Conservation (phyloP, 768 basidiomycete genomes). For the Boletus reticuloceps region DNA sequence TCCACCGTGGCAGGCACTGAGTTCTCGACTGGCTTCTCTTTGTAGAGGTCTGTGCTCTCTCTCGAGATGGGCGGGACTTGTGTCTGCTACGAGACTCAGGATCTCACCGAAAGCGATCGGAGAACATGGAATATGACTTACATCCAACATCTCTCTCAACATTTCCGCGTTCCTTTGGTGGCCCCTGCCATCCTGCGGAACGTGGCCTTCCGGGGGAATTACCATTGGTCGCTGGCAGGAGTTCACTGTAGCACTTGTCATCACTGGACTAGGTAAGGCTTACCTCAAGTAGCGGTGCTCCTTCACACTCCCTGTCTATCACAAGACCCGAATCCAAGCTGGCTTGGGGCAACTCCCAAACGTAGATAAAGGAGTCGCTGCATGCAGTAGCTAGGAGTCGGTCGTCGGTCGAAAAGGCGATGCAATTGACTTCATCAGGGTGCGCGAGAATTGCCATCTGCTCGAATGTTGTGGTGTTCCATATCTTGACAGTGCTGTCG, state of each 20-base stretch:
- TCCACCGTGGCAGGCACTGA: conserved; percentile 1
- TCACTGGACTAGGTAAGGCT: conserved; percentile 6
- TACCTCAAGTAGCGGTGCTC: conserved; percentile 25
- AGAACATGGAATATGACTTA: conserved; percentile 6
- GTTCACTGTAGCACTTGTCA: conserved; percentile 1
- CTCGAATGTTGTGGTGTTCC: conserved; percentile 26
- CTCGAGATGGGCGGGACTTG: neutral
- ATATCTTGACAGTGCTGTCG: conserved; percentile 29
- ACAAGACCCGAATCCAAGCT: conserved; percentile 29
- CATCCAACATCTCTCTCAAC: conserved; percentile 16
- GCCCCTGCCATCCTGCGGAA: neutral
- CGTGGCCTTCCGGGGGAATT: neutral
- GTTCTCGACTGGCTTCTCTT: conserved; percentile 1
- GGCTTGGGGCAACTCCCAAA: conserved; percentile 31
- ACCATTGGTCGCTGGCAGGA: conserved; percentile 11
- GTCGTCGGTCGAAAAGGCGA: conserved; percentile 31
- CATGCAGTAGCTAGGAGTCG: conserved; percentile 32
- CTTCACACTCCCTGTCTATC: conserved; percentile 23
- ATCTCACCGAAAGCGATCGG: neutral
- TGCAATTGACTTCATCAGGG: conserved; percentile 27
- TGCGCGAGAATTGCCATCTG: conserved; percentile 22
- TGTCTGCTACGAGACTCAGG: conserved; percentile 10
- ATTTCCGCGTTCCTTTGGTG: conserved; percentile 4
- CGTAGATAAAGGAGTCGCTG: conserved; percentile 27
- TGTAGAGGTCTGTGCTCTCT: conserved; percentile 7